These are phyloP conservation scores for Ormosia semicastrata DNA, from an alignment of 306 rosid species.

Conservation along the genomic window DNA sequence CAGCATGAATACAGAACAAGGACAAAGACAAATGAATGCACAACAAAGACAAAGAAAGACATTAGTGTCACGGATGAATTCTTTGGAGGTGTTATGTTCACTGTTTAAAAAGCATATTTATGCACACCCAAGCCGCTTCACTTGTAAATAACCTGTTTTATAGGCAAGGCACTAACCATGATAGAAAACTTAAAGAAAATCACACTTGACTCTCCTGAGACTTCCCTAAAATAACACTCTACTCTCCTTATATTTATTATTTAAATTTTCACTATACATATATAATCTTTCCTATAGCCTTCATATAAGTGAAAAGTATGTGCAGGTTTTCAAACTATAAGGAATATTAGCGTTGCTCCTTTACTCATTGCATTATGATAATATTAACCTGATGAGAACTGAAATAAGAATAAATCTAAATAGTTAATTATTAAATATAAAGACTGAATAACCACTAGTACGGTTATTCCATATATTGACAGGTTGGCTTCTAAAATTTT, in stretches of 20 bases:
- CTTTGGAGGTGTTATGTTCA: not conserved
- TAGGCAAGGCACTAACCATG: conserved; percentile 19
- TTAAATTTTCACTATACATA: not conserved
- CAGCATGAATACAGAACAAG: not conserved
- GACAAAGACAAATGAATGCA: not conserved
- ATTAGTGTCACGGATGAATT: not conserved
- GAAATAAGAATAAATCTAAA: not conserved
- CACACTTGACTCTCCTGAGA: not conserved
- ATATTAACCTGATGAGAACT: not conserved
- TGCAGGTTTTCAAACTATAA: not conserved
- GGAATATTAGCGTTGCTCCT: not conserved
- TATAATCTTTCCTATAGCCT: not conserved
- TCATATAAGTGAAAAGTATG: not conserved
- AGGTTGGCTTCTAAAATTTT: conserved; percentile 32
- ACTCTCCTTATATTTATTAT: not conserved
- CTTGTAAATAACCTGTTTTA: not conserved
- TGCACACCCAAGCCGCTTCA: not conserved
- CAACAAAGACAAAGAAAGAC: conserved; percentile 1
- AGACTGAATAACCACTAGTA: not conserved
- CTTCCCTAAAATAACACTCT: not conserved
- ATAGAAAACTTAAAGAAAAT: not conserved
- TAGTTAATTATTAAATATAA: not conserved
- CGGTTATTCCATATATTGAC: conserved; percentile 31
- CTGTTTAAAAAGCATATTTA: not conserved
- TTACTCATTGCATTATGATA: not conserved